Evolutionary conservation across 331 rosid species (phyloP), one percentile per base, ranked within the genome.

Genomic region (Acacia concinna): DNA sequence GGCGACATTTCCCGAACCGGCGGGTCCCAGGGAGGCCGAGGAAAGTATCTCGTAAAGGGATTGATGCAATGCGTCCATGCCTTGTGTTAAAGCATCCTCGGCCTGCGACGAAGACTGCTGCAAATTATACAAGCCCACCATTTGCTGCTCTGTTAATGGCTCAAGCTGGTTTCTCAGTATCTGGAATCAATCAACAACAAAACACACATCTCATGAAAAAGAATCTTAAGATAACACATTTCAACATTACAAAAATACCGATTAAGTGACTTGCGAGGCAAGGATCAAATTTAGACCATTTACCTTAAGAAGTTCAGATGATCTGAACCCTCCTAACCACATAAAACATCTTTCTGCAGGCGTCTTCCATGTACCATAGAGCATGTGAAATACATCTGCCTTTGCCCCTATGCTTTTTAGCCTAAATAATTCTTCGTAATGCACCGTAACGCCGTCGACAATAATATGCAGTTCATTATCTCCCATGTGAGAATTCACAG

Each of bases 281-380:
- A 73, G 75, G 13, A 23, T 10, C 25, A 7, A 69, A 46, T 69
- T 52, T 14, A 40, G 38, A 31, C 2, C 25, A 65, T 79, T 41
- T 52, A 91, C 97, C 97, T 92, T 92, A 31, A 92, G 96, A 80
- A 94, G 87, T 85, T 94, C 97, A 3, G 97, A 94, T 6, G 94
- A 85, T 14, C 93, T 93, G 49, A 88, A 89, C 67, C 97, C 98
- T n/a, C 98, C 98, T 2, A 92, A 78, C 97, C 98, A 92, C 92
- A 92, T 88, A 85, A 94, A 91, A 75, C 93, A 94, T 79, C 98
- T 89, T 83, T 92, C 96, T 0, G 93, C 91, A 15, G 98, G 98
- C 0, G 92, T 90, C 83, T 80, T 88, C 98, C 97, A 94, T 88
- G 87, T 85, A 54, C 98, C 98, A 14, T 92, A 94, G 35, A 94